phyloP scores from a whole-genome alignment of 169 alveolate genomes.

The Plasmodium vivax region DNA sequence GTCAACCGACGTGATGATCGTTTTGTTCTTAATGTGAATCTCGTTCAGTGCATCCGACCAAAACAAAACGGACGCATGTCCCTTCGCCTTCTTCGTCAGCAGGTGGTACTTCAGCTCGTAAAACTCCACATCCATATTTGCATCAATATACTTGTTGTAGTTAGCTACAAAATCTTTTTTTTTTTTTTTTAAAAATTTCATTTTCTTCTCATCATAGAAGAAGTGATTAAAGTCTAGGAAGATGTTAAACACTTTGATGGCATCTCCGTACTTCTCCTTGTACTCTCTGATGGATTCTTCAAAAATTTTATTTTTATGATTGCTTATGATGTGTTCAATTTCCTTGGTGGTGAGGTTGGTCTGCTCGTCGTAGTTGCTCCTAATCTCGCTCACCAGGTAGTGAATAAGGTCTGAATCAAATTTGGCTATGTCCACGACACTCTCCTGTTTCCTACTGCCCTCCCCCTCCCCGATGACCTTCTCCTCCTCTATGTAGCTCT shows the following conservation, averaged over 20 bases:
- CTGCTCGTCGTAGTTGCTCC: not conserved
- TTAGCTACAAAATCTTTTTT: slow-evolving; percentile 24
- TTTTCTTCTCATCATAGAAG: slow-evolving; percentile 17
- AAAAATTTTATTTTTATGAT: slow-evolving; percentile 29
- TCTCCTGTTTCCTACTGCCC: slow-evolving; percentile 11
- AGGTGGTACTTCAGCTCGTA: slow-evolving; percentile 59
- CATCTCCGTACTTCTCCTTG: slow-evolving; percentile 62
- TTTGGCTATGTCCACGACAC: slow-evolving; percentile 27
- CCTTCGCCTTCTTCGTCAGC: slow-evolving; percentile 44
- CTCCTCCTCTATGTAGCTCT: slow-evolving; percentile 58
- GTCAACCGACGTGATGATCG: slow-evolving; percentile 76
- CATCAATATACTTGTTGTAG: slow-evolving; percentile 48
- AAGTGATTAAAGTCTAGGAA: slow-evolving; percentile 68
- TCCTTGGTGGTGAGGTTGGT: slow-evolving; percentile 23
- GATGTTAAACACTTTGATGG: slow-evolving; percentile 74
- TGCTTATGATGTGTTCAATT: slow-evolving; percentile 21
- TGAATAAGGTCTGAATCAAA: slow-evolving; percentile 58
- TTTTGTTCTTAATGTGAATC: slow-evolving; percentile 35
- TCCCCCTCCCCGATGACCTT: slow-evolving; percentile 21
- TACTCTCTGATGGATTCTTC: slow-evolving; percentile 35
- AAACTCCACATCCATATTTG: slow-evolving; percentile 78
- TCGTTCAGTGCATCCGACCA: slow-evolving; percentile 70
- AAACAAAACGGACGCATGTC: slow-evolving; percentile 61
- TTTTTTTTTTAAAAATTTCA: slow-evolving; percentile 75
- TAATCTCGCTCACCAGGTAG: slow-evolving; percentile 39